A percentile compares a stretch with the other conserved stretches of the same genome.
Evolutionary conservation across 2,329 filamentous ascomycete species (phyloP).

Genomic region (Pseudofabraea citricarpa): DNA sequence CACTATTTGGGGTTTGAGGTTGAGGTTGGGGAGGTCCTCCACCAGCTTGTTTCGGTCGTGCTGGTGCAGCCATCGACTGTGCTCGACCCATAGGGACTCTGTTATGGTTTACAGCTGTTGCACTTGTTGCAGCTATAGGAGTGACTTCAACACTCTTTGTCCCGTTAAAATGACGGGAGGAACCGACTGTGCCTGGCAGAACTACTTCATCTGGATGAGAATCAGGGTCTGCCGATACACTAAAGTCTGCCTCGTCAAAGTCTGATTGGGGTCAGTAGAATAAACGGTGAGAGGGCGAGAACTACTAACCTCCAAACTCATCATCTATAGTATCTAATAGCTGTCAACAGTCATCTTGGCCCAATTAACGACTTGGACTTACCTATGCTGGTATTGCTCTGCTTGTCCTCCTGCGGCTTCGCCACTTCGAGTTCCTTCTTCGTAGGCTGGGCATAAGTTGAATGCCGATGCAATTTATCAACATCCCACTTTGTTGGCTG

Average conservation of each 20-base stretch:
- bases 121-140: slow-evolving; percentile 6
- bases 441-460: slow-evolving; percentile 50
- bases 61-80: slow-evolving; percentile 23
- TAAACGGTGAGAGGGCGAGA: slow-evolving; percentile 26
- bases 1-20: slow-evolving; percentile 26
- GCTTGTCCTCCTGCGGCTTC: slow-evolving; percentile 18
- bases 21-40: slow-evolving; percentile 12
- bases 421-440: slow-evolving; percentile 27
- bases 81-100: slow-evolving; percentile 20
- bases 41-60: slow-evolving; percentile 16
- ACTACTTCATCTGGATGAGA: slow-evolving; percentile 74
- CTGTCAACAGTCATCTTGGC: slow-evolving; percentile 20
- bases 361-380: slow-evolving; percentile 22
- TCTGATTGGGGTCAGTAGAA: slow-evolving; percentile 42
- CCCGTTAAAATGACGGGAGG: slow-evolving; percentile 16
- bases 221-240: slow-evolving; percentile 53
- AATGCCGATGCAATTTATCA: slow-evolving; percentile 74
- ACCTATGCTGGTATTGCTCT: slow-evolving; percentile 13
- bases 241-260: slow-evolving; percentile 75
- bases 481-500: slow-evolving; percentile 73
- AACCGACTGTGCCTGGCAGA: slow-evolving; percentile 35
- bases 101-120: slow-evolving; percentile 18
- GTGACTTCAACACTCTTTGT: slow-evolving; percentile 10
- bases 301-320: slow-evolving; percentile 48
- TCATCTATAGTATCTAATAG: slow-evolving; percentile 36